phyloP scores from a whole-genome alignment of 2,329 filamentous ascomycete genomes.

The Gliomastix tumulicola region DNA sequence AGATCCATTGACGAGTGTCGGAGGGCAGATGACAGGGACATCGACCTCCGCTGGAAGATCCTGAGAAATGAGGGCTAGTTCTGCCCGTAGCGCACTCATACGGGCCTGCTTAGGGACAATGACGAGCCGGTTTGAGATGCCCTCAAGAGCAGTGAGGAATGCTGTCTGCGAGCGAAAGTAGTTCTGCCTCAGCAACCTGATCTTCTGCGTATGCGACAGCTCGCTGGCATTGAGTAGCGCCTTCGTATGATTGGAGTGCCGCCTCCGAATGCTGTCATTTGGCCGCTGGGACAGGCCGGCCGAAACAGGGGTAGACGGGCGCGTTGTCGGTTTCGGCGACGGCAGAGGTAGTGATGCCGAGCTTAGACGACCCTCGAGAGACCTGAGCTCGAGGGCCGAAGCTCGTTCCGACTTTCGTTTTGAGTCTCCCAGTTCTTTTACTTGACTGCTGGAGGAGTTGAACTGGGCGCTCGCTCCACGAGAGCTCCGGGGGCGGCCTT shows the following conservation, averaged over 20 bases:
- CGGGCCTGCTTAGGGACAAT: conserved; percentile 75
- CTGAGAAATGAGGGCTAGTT: conserved; percentile 73
- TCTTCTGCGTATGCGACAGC: conserved; percentile 59
- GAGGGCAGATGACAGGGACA: conserved; percentile 74
- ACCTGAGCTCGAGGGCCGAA: conserved; percentile 43
- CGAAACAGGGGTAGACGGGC: conserved; percentile 51
- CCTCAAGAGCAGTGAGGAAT: conserved; percentile 72
- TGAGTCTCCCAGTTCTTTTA: conserved; percentile 18
- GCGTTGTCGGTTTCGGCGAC: conserved; percentile 40
- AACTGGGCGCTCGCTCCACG: background rate
- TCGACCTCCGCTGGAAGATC: conserved; percentile 80
- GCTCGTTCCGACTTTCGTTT: conserved; percentile 30
- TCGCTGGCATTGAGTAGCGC: conserved; percentile 51
- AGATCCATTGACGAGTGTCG: conserved; percentile 65
- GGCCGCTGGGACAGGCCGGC: conserved; percentile 40
- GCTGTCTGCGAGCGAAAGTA: conserved; percentile 79
- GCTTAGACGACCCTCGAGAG: conserved; percentile 56
- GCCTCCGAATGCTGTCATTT: conserved; percentile 40
- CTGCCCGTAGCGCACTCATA: conserved; percentile 72
- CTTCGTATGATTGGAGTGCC: conserved; percentile 57
- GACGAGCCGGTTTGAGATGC: conserved; percentile 79
- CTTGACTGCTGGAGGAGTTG: conserved; percentile 12
- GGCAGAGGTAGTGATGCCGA: conserved; percentile 62
- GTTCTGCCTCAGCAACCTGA: conserved; percentile 68
- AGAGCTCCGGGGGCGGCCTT: background rate